Evolutionary conservation across 1,284 basidiomycete species (phyloP).

Genomic region (Sanghuangporus weigelae): DNA sequence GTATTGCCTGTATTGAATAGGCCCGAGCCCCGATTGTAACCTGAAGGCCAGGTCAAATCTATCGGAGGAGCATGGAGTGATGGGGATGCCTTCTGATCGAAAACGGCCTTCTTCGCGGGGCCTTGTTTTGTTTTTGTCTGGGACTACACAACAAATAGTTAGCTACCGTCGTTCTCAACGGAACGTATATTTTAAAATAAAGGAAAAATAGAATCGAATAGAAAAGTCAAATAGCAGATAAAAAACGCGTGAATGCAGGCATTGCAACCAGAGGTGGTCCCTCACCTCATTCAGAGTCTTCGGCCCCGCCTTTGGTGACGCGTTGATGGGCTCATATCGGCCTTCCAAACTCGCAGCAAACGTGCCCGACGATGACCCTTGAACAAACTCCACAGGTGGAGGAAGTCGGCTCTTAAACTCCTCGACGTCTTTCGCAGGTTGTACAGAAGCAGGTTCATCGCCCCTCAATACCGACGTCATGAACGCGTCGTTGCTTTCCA

Average conservation of each 20-base stretch:
- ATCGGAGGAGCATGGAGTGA: slow-evolving; percentile 46
- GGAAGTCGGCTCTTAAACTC: slow-evolving; percentile 70
- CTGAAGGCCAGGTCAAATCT: slow-evolving; percentile 52
- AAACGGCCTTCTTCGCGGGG: background rate
- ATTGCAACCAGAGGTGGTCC: background rate
- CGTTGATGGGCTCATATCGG: slow-evolving; percentile 76
- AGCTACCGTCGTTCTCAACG: background rate
- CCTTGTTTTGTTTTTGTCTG: background rate
- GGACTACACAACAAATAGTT: background rate
- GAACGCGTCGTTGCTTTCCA: background rate
- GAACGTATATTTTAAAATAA: too few species aligned
- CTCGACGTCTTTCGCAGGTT: slow-evolving; percentile 64
- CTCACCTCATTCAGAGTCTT: slow-evolving; percentile 1
- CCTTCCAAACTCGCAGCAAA: slow-evolving; percentile 53
- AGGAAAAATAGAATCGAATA: background rate
- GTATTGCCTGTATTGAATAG: slow-evolving; percentile 93
- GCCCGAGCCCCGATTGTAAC: slow-evolving; percentile 51
- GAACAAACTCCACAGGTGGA: slow-evolving; percentile 71
- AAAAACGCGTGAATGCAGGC: background rate
- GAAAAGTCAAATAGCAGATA: background rate
- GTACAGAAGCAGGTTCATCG: slow-evolving; percentile 49
- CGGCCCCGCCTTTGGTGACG: slow-evolving; percentile 30
- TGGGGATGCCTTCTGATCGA: slow-evolving; percentile 14
- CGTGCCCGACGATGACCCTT: slow-evolving; percentile 71
- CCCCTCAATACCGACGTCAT: background rate